Percentiles rank a stretch among this genome's conserved stretches.
Conservation (phyloP, 2,329 filamentous ascomycete genomes). For the Penicillium sp. region DNA sequence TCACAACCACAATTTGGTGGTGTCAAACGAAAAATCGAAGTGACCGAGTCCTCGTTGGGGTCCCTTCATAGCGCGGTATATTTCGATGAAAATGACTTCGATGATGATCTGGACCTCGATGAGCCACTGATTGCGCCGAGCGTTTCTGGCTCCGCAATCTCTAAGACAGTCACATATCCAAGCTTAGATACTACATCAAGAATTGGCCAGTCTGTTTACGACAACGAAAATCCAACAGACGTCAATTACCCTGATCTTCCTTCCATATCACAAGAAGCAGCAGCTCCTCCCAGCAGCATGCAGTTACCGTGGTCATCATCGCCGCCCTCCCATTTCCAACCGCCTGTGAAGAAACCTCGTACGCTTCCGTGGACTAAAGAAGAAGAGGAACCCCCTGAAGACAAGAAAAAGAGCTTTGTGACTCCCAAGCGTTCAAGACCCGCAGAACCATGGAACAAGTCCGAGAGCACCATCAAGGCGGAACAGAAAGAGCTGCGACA, state of each 20-base stretch:
- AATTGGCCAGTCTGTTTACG: slow-evolving; percentile 9
- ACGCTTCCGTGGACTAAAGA: slow-evolving; percentile 60
- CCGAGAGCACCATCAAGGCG: slow-evolving; percentile 72
- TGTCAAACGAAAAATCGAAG: slow-evolving; percentile 43
- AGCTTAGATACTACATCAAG: slow-evolving; percentile 14
- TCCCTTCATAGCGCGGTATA: slow-evolving; percentile 54
- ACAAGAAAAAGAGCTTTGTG: slow-evolving; percentile 29
- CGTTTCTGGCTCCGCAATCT: not conserved
- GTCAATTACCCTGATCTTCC: slow-evolving; percentile 41
- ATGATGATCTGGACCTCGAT: slow-evolving; percentile 76
- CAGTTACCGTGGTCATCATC: slow-evolving; percentile 70
- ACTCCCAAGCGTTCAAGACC: slow-evolving; percentile 49
- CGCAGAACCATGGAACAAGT: slow-evolving; percentile 67
- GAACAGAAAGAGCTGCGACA: slow-evolving; percentile 72
- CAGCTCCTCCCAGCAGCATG: slow-evolving; percentile 53
- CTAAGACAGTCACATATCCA: slow-evolving; percentile 22
- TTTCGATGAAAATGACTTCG: slow-evolving; percentile 81
- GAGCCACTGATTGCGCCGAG: slow-evolving; percentile 29
- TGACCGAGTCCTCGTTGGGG: slow-evolving; percentile 37
- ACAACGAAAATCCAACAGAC: slow-evolving; percentile 20
- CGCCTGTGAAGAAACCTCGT: slow-evolving; percentile 56
- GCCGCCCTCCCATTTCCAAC: slow-evolving; percentile 47
- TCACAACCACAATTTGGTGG: slow-evolving; percentile 29
- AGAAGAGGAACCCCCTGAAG: slow-evolving; percentile 32
- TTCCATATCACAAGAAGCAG: slow-evolving; percentile 29